Evolutionary conservation across 2,329 filamentous ascomycete species (phyloP).

Genomic region (Calonectria pseudoreteaudii): DNA sequence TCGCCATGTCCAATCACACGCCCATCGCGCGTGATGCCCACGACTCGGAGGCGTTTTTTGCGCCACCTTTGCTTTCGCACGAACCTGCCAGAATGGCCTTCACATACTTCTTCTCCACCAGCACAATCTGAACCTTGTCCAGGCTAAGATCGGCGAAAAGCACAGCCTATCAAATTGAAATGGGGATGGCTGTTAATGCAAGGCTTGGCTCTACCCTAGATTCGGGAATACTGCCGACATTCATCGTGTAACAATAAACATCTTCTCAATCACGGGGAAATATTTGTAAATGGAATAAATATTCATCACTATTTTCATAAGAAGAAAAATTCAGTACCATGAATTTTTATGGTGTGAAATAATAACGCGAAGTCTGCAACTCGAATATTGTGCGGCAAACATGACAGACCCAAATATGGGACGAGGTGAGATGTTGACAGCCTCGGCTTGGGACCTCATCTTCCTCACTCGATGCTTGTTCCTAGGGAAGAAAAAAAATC

Average conservation of each 20-base stretch:
- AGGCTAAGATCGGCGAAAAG: not conserved
- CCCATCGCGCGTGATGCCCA: not conserved
- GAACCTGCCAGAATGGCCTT: not conserved
- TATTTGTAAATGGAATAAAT: not conserved
- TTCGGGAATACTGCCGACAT: not conserved
- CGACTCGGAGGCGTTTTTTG: not conserved
- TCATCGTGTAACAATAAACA: not conserved
- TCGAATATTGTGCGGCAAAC: too few relatives aligned
- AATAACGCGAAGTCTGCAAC: not conserved
- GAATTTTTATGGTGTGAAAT: not conserved
- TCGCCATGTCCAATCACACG: not conserved
- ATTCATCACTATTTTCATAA: too few relatives aligned
- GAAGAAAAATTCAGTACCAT: too few relatives aligned
- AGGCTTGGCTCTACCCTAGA: not conserved
- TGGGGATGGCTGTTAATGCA: not conserved
- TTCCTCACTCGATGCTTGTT: not conserved
- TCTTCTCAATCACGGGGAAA: not conserved
- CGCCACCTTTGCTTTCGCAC: not conserved
- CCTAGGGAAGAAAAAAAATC: not conserved
- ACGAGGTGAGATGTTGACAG: too few relatives aligned
- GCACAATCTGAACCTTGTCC: not conserved
- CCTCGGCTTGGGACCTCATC: not conserved
- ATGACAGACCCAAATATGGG: too few relatives aligned
- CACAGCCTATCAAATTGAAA: not conserved
- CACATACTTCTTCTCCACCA: not conserved